phyloP scores from a whole-genome alignment of 139 green algal genomes.

The Picochlorum sp. region DNA sequence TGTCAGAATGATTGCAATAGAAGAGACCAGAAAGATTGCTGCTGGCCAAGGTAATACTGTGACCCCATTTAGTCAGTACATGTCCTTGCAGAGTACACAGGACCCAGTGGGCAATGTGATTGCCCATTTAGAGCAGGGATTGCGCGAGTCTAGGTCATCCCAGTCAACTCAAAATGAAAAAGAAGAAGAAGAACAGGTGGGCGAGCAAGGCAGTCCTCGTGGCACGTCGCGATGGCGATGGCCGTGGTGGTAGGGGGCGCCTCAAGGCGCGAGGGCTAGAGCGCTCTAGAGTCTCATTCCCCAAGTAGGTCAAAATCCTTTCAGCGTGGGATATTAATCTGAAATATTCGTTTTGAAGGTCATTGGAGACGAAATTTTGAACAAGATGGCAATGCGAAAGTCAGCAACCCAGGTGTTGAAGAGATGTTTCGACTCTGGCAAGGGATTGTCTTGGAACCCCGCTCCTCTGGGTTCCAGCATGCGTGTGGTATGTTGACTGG shows the following conservation, averaged over 20 bases:
- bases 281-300: too few relatives aligned
- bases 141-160: too few relatives aligned
- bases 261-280: background rate
- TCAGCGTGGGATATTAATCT: too few relatives aligned
- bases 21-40: slow-evolving; percentile 5
- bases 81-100: background rate
- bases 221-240: background rate
- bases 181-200: too few relatives aligned
- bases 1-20: background rate
- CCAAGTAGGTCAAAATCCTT: background rate
- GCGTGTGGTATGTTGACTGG: background rate
- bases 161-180: too few relatives aligned
- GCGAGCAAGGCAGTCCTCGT: background rate
- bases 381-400: too few relatives aligned
- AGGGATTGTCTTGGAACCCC: too few relatives aligned
- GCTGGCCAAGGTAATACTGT: background rate
- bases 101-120: slow-evolving; percentile 10
- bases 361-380: too few relatives aligned
- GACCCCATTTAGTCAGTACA: background rate
- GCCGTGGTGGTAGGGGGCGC: background rate
- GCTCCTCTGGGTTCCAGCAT: background rate
- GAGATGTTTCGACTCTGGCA: too few relatives aligned
- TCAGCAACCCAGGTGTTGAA: too few relatives aligned
- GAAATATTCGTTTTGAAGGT: too few relatives aligned
- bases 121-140: slow-evolving; percentile 4